Base-by-base conservation (phyloP, 164 flowering plant species). In the Umbilicus rupestris region DNA sequence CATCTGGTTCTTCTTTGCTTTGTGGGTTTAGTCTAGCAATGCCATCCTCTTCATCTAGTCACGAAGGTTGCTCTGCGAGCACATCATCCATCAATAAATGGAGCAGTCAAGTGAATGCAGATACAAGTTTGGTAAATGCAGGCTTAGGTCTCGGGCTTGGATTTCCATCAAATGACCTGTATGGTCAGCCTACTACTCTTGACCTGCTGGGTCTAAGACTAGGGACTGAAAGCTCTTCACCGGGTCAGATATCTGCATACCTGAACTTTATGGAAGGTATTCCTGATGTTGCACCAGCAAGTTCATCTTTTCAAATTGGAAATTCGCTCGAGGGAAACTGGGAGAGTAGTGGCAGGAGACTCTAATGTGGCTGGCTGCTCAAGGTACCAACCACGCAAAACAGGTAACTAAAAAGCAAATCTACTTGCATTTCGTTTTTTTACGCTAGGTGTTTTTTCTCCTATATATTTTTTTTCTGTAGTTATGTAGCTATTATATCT, bases 1-100 rank as follows among this genome's bases (percentile, higher is more conserved):
- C 90, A 16, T 81, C 88, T 0, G 77, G 68, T 55, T 69, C 78
- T 15, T 85, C 86, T 4, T 74, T 83, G 63, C 85, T 88, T 31
- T 82, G 87, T 14, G 87, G 87, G 8, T 75, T 84, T 3, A 86
- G 90, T 0, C 55, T 84, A 41, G 33, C 81, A 11, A 28, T 73
- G 42, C 66, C 88, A 9, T 62, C 81, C 1, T 52, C 87, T 5
- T 37, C 82, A 3, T 66, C 39, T 0, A 58, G 29, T 52, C 59
- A 52, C 17, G 31, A 52, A 26, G 59, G 59, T 10, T 4, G 8
- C 31, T 52, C 59, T 26, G 17, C 59, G 9, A 12, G 5, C 59
- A 52, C 59, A 52, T 14, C 59, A 24, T 52, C 59, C 20, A 55
- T 55, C 60, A 55, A 3, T 55, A 33, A 55, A 55, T 28, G 60